phyloP scores from a whole-genome alignment of 2,329 filamentous ascomycete genomes.

The Cordyceps javanica region DNA sequence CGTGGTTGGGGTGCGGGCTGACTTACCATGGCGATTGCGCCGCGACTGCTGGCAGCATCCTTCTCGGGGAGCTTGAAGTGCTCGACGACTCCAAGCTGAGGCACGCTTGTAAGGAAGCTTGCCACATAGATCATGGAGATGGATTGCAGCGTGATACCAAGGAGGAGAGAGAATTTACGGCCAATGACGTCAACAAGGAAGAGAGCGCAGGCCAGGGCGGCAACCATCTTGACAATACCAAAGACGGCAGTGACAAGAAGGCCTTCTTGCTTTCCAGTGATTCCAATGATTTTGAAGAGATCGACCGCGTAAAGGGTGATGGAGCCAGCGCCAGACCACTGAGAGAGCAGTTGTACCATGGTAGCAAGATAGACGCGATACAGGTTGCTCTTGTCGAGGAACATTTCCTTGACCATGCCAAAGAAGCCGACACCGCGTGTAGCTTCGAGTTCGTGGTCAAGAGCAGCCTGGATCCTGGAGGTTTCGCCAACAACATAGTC shows the following conservation, averaged over 20 bases:
- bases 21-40: slow-evolving; percentile 59
- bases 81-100: slow-evolving; percentile 46
- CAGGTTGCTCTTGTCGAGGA: slow-evolving; percentile 60
- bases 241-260: slow-evolving; percentile 71
- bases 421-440: slow-evolving; percentile 58
- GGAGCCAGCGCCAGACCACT: slow-evolving; percentile 67
- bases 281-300: slow-evolving; percentile 66
- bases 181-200: slow-evolving; percentile 77
- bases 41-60: slow-evolving; percentile 53
- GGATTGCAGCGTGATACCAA: slow-evolving; percentile 54
- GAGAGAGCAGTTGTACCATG: slow-evolving; percentile 63
- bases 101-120: slow-evolving; percentile 55
- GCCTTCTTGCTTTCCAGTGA: slow-evolving; percentile 60
- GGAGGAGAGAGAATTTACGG: slow-evolving; percentile 59
- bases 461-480: slow-evolving; percentile 55
- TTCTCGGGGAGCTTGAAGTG: slow-evolving; percentile 38
- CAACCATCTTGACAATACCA: slow-evolving; percentile 65
- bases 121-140: slow-evolving; percentile 59
- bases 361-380: slow-evolving; percentile 66
- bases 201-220: slow-evolving; percentile 62
- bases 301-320: slow-evolving; percentile 74
- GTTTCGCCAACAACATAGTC: slow-evolving; percentile 58
- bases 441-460: slow-evolving; percentile 67
- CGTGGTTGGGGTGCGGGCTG: neutral
- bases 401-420: slow-evolving; percentile 62